These are phyloP conservation scores for Phytophthora pseudosyringae DNA, from an alignment of 352 stramenopile species.

Conservation along the genomic window DNA sequence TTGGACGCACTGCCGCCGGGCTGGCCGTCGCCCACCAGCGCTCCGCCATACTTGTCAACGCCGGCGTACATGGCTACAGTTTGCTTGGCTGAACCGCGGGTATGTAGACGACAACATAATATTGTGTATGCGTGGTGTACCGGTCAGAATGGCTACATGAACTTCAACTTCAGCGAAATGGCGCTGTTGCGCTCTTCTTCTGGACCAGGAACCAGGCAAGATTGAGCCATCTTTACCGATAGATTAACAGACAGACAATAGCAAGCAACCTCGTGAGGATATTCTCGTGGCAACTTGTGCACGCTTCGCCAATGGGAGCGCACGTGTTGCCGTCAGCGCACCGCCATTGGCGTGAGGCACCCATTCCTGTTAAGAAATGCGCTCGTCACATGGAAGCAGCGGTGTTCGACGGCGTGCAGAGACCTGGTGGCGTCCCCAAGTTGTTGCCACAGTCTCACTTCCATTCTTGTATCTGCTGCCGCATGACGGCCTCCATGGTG, in stretches of 20 bases:
- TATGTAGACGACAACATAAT: conserved; percentile 1
- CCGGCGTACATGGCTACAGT: conserved; percentile 82
- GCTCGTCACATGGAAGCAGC: background rate
- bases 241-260: background rate
- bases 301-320: background rate
- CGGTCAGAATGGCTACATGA: background rate
- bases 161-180: background rate
- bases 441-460: background rate
- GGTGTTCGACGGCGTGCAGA: background rate
- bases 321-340: background rate
- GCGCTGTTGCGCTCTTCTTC: background rate
- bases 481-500: background rate
- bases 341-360: background rate
- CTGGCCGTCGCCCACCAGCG: conserved; percentile 69
- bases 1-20: conserved; percentile 31
- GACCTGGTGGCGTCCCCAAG: background rate
- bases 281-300: background rate
- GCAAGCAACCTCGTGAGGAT: background rate
- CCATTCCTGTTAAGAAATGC: background rate
- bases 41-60: conserved; percentile 84
- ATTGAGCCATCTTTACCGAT: background rate
- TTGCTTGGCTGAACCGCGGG: conserved; percentile 17
- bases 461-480: background rate
- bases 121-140: background rate
- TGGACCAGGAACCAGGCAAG: background rate